Base-by-base conservation (phyloP, 2,329 filamentous ascomycete species). In the Nectriaceae sp. region DNA sequence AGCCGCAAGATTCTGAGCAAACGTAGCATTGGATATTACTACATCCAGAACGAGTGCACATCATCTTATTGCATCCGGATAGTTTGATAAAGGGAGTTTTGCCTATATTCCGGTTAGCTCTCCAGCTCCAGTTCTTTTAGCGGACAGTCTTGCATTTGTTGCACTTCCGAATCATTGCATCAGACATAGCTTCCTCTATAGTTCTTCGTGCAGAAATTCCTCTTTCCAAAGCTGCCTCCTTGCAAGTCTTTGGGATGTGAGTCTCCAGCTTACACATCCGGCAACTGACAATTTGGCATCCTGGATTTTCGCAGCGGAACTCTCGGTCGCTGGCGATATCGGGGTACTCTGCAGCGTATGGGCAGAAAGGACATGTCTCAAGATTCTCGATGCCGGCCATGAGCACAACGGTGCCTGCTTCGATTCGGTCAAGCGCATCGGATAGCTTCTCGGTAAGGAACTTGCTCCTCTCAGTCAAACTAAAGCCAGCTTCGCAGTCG, bases 171-270 rank as follows among this genome's bases (percentile, higher is more conserved):
- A 95, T 87, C 56, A 95, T 61, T 2, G 90, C 90, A 15, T 80
- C 78, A 3, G 88, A 90, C 87, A 92, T 93, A 18, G 89, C 90
- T 65, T 96, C 90, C 66, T 96, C 90, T 22, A 95, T 82, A 3
- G 75, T 68, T 54, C 87, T 87, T 15, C 88, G 82, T 16, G 80
- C 75, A 4, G 78, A 77, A 6, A 84, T 64, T 1, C 84, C 82
- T 33, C 76, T 77, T 2, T 89, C 83, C 18, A 68, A 73, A 35
- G 78, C 78, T 31, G 76, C 78, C 62, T 94, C 87, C 26, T 83
- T 78, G 58, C 90, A 96, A 1, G 78, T 84, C 52, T 82, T 76
- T 0, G 90, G 89, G 11, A 90, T 76, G 60, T 96, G 90, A 0
- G 85, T 85, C 40, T 83, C 77, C 42, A 76, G 70, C 24, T 80